These are phyloP conservation scores for Claviceps africana DNA, from an alignment of 2,329 filamentous ascomycete genomes.

Conservation along the genomic window DNA sequence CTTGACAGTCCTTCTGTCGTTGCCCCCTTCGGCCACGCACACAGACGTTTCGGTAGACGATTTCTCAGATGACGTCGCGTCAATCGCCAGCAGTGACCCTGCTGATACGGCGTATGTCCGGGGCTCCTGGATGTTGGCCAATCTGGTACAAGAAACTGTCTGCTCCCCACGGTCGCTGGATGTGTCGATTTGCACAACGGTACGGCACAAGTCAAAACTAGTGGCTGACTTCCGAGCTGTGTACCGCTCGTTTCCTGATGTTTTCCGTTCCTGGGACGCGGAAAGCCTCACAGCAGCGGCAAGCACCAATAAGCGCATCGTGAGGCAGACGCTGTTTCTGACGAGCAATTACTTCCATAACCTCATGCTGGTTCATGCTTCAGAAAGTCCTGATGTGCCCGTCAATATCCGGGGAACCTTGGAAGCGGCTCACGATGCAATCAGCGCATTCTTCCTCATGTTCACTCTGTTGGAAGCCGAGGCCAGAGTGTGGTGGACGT, in stretches of 20 bases:
- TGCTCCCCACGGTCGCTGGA: conserved; percentile 62
- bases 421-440: conserved; percentile 62
- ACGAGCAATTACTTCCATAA: conserved; percentile 77
- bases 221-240: conserved; percentile 56
- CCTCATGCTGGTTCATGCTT: conserved; percentile 64
- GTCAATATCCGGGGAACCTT: conserved; percentile 55
- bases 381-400: conserved; percentile 49
- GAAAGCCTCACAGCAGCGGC: conserved; percentile 44
- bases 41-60: conserved; percentile 68
- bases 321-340: conserved; percentile 63
- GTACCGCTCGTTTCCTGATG: conserved; percentile 57
- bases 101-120: conserved; percentile 58
- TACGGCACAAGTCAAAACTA: conserved; percentile 55
- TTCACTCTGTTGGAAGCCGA: conserved; percentile 55
- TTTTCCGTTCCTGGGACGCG: conserved; percentile 55
- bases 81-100: conserved; percentile 44
- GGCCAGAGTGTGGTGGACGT: conserved; percentile 72
- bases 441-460: conserved; percentile 61
- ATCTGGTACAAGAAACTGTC: conserved; percentile 63
- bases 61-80: conserved; percentile 47
- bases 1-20: conserved; percentile 60
- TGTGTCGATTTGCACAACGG: conserved; percentile 54
- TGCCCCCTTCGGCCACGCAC: conserved; percentile 66
- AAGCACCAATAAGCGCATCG: conserved; percentile 46
- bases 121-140: conserved; percentile 66